Evolutionary conservation across 495 filamentous ascomycete genomes (phyloP).

Genomic region (Xylaria palmicola): DNA sequence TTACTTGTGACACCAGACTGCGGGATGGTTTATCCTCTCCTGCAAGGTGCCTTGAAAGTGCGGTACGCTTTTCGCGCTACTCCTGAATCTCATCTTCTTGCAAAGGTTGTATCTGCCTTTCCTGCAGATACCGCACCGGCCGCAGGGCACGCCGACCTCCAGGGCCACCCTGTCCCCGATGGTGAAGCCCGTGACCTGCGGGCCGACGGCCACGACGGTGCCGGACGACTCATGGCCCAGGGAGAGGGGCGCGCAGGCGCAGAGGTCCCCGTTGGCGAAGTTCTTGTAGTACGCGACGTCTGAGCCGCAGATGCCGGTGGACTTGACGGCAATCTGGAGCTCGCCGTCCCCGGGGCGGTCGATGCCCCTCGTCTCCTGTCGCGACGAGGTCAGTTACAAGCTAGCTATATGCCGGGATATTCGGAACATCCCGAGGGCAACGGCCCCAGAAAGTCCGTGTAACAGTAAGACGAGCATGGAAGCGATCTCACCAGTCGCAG

Average conservation of each 20-base stretch:
- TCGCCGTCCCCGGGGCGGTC: conserved; percentile 52
- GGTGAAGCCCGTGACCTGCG: conserved; percentile 49
- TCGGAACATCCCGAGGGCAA: background rate
- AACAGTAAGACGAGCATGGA: conserved; percentile 22
- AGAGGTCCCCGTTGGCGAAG: conserved; percentile 80
- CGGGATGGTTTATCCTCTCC: conserved; percentile 84
- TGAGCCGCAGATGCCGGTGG: conserved; percentile 79
- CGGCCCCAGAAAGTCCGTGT: conserved; percentile 20
- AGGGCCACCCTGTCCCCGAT: conserved; percentile 82
- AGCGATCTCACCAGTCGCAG: conserved; percentile 46
- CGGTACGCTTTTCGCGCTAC: conserved; percentile 77
- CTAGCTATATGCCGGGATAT: background rate
- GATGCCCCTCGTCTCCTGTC: conserved; percentile 48
- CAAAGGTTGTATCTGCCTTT: conserved; percentile 88
- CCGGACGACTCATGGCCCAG: conserved; percentile 81
- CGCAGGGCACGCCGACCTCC: conserved; percentile 83
- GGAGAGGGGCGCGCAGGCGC: conserved; percentile 67
- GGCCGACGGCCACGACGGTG: conserved; percentile 62
- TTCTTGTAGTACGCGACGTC: conserved; percentile 85
- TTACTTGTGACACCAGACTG: conserved; percentile 70
- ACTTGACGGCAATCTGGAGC: conserved; percentile 71
- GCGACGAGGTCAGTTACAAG: background rate
- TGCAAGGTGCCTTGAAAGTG: conserved; percentile 91
- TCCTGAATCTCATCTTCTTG: conserved; percentile 76
- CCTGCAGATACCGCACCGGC: conserved; percentile 68